Conservation (phyloP, 2,329 filamentous ascomycete species). For the Cyphellophora europaea region DNA sequence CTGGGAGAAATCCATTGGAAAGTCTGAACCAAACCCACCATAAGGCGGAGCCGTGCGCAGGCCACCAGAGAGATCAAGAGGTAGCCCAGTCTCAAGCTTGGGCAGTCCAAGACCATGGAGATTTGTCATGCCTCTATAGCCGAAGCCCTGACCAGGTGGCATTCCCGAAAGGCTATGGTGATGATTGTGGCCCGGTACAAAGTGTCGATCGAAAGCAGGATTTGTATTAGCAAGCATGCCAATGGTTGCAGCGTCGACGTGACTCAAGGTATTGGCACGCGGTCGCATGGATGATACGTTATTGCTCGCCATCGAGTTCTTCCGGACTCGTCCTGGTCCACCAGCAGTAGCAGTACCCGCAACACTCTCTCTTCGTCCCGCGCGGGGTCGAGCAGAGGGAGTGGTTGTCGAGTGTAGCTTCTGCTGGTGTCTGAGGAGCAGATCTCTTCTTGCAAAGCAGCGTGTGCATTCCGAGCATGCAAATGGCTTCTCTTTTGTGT, state of each 20-base stretch:
- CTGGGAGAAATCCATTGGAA: constrained; percentile 34
- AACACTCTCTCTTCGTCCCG: constrained; percentile 74
- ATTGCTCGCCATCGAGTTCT: constrained; percentile 72
- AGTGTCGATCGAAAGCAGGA: constrained; percentile 25
- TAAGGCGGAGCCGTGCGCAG: constrained; percentile 71
- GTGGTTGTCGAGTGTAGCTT: constrained; percentile 93
- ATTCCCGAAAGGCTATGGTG: constrained; percentile 67
- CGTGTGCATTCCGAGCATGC: constrained; percentile 89
- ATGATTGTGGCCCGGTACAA: constrained; percentile 50
- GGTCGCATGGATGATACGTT: constrained; percentile 61
- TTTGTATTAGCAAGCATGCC: constrained; percentile 56
- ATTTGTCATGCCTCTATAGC: constrained; percentile 64
- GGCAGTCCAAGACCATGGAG: constrained; percentile 64
- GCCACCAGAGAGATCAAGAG: constrained; percentile 56
- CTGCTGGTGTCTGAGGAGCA: constrained; percentile 91
- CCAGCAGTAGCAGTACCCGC: constrained; percentile 58
- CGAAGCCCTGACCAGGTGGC: constrained; percentile 42
- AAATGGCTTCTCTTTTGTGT: constrained; percentile 98
- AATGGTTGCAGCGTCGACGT: constrained; percentile 70
- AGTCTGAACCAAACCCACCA: constrained; percentile 55
- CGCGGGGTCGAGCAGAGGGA: constrained; percentile 75
- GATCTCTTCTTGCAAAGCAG: constrained; percentile 88
- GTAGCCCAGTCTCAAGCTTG: constrained; percentile 72
- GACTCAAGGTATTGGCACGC: constrained; percentile 90
- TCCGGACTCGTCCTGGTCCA: constrained; percentile 60